Conservation (phyloP, 192 early-diverging fungal species). For the Pilaira anomala region DNA sequence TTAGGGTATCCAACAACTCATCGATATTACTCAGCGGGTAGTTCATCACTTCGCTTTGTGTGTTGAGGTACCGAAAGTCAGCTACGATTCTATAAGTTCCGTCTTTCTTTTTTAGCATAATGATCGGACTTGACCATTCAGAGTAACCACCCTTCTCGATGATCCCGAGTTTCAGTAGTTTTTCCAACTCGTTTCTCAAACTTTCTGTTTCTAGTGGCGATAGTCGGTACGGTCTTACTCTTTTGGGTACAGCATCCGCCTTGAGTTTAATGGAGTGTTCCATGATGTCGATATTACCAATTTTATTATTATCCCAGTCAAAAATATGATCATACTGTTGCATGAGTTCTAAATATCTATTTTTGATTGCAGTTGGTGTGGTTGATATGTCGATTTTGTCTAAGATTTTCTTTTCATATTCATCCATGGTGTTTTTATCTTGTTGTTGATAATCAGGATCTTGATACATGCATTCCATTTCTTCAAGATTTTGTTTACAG, state of each 20-base stretch:
- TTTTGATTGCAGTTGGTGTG: neutral
- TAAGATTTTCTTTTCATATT: neutral
- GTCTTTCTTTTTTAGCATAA: neutral
- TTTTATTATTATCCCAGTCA: neutral
- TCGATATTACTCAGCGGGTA: slow-evolving; percentile 25
- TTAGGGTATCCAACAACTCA: slow-evolving; percentile 37
- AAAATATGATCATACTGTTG: neutral
- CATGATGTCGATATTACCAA: neutral
- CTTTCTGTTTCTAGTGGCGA: neutral
- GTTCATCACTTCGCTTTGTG: no score
- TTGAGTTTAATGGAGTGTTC: neutral
- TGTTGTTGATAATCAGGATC: no score
- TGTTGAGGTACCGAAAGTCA: neutral
- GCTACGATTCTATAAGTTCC: neutral
- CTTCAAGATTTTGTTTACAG: no score
- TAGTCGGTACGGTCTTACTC: neutral
- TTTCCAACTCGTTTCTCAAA: neutral
- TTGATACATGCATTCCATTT: no score
- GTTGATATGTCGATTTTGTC: neutral
- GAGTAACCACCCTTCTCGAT: neutral
- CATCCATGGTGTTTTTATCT: no score
- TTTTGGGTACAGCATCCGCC: neutral
- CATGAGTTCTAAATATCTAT: neutral
- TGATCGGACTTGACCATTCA: neutral
- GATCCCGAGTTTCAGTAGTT: neutral